Evolutionary conservation across 106 monocot genomes (phyloP).

Genomic region (Dactylorhiza incarnata): DNA sequence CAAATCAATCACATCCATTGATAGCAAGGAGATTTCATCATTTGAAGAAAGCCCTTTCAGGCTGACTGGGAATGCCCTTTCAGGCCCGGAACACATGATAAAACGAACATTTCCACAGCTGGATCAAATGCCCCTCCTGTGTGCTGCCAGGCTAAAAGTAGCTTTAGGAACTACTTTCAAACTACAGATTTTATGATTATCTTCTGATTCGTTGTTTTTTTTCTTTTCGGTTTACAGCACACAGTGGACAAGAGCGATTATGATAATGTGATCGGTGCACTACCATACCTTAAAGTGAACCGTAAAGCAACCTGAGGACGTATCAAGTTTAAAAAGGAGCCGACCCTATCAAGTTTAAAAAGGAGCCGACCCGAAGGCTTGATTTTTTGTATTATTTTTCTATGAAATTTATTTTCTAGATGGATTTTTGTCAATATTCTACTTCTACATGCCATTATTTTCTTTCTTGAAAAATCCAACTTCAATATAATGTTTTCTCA

Average conservation of each 20-base stretch:
- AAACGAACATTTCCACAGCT: too few species aligned
- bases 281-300: constrained; percentile 94
- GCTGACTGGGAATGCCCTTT: too few species aligned
- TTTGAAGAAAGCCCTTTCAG: too few species aligned
- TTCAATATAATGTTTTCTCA: background rate
- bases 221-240: constrained; percentile 24
- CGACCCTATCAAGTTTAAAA: background rate
- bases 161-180: background rate
- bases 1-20: too few species aligned
- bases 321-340: background rate
- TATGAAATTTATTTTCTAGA: background rate
- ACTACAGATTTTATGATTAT: background rate
- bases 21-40: too few species aligned
- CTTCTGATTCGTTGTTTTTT: background rate
- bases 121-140: too few species aligned
- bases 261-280: constrained; percentile 73
- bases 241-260: constrained; percentile 74
- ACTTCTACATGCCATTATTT: background rate
- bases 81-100: too few species aligned
- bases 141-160: too few species aligned
- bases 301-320: constrained; percentile 50
- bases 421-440: background rate
- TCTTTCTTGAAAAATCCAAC: background rate
- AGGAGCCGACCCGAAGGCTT: background rate
- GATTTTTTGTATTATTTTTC: background rate